Conservation (phyloP, 2,329 filamentous ascomycete species). For the Neopestalotiopsis rosae region DNA sequence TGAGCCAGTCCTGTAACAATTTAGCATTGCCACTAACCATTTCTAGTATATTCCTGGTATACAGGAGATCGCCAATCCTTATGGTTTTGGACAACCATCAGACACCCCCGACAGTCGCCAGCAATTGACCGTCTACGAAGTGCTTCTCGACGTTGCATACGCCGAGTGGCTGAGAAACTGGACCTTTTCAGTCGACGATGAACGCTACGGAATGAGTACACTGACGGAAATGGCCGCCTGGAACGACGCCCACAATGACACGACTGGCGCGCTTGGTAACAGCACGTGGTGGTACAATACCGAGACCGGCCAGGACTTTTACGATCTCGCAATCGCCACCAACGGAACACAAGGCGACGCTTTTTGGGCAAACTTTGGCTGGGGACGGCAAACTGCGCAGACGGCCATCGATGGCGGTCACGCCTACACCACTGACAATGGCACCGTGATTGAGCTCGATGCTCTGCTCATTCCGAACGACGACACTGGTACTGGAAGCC, state of each 20-base stretch:
- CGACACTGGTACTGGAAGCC: constrained; percentile 11
- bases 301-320: constrained; percentile 22
- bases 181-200: constrained; percentile 22
- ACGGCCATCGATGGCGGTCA: constrained; percentile 19
- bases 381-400: constrained; percentile 17
- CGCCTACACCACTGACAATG: constrained; percentile 13
- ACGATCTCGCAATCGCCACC: constrained; percentile 19
- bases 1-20: not conserved
- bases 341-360: constrained; percentile 20
- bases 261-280: constrained; percentile 24
- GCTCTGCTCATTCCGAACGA: constrained; percentile 20
- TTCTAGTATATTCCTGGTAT: not conserved
- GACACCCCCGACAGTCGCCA: not conserved
- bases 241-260: constrained; percentile 27
- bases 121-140: not conserved
- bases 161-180: constrained; percentile 26
- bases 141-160: constrained; percentile 25
- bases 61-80: not conserved
- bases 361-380: constrained; percentile 21
- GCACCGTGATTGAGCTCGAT: constrained; percentile 18
- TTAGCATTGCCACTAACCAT: not conserved
- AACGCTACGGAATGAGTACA: constrained; percentile 22
- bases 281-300: constrained; percentile 26
- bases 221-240: constrained; percentile 25
- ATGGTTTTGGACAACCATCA: not conserved